Evolutionary conservation across 306 rosid genomes (phyloP).

Genomic region (Vigna angularis): DNA sequence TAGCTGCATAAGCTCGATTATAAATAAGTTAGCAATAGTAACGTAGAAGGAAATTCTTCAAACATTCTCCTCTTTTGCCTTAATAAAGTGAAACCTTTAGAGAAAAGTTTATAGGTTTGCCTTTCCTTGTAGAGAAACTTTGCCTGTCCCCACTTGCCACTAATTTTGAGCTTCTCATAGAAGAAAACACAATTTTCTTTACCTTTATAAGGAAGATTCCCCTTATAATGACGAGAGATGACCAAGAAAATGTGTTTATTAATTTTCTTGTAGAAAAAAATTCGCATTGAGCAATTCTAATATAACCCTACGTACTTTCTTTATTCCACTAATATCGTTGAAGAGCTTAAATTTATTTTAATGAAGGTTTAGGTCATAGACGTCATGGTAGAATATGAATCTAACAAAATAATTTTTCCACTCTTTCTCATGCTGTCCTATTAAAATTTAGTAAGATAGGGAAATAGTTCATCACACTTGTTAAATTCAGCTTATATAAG

Average conservation of each 20-base stretch:
- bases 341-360: no score
- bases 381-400: no score
- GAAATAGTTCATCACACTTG: no score
- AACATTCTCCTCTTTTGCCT: neutral
- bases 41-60: neutral
- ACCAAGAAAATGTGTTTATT: neutral
- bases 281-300: neutral
- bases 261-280: neutral
- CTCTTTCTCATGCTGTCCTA: no score
- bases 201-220: neutral
- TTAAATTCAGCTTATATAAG: no score
- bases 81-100: neutral
- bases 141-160: neutral
- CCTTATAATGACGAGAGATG: neutral
- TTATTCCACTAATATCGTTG: no score
- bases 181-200: neutral
- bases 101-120: neutral
- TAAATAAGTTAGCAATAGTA: neutral
- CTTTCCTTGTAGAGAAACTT: neutral
- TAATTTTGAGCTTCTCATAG: neutral
- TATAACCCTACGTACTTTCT: no score
- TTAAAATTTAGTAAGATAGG: no score
- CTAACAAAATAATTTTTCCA: no score
- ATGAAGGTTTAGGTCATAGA: no score
- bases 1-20: neutral